Evolutionary conservation across 139 green algal genomes (phyloP).

Genomic region (Chlamydomonas schloesseri): DNA sequence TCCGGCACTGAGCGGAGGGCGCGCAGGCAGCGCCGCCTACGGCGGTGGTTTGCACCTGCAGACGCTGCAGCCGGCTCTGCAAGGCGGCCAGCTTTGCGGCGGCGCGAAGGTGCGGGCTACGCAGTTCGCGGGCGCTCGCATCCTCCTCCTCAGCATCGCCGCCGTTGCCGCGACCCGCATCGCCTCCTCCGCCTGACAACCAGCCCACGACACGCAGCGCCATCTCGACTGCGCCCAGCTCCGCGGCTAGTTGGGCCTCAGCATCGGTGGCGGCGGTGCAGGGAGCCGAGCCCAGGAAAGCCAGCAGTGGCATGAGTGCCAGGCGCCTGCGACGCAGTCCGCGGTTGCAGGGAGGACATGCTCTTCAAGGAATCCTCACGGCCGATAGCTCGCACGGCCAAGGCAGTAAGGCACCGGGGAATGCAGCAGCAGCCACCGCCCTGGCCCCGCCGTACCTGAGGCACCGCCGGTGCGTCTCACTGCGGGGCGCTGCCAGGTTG

Average conservation of each 20-base stretch:
- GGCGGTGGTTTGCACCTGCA: too few relatives aligned
- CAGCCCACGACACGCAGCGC: neutral
- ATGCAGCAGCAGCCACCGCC: neutral
- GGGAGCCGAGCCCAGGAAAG: neutral
- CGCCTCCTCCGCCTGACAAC: too few relatives aligned
- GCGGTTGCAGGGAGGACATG: too few relatives aligned
- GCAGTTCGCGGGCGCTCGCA: neutral
- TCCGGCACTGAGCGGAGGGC: too few relatives aligned
- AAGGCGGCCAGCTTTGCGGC: neutral
- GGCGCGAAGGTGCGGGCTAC: neutral
- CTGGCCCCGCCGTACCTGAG: conserved; percentile 21
- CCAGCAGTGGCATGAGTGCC: neutral
- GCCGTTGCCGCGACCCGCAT: too few relatives aligned
- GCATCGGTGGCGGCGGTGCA: too few relatives aligned
- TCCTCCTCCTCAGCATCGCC: neutral
- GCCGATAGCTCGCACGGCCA: too few relatives aligned
- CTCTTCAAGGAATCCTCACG: too few relatives aligned
- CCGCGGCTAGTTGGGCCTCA: neutral
- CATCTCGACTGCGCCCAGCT: too few relatives aligned
- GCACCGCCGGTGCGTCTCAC: neutral
- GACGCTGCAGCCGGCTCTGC: neutral
- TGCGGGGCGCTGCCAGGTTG: conserved; percentile 14
- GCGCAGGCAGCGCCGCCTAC: too few relatives aligned
- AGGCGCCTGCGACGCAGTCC: neutral
- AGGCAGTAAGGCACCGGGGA: neutral